Conservation (phyloP, 305 asterid genomes). For the Fraxinus angustifolia region DNA sequence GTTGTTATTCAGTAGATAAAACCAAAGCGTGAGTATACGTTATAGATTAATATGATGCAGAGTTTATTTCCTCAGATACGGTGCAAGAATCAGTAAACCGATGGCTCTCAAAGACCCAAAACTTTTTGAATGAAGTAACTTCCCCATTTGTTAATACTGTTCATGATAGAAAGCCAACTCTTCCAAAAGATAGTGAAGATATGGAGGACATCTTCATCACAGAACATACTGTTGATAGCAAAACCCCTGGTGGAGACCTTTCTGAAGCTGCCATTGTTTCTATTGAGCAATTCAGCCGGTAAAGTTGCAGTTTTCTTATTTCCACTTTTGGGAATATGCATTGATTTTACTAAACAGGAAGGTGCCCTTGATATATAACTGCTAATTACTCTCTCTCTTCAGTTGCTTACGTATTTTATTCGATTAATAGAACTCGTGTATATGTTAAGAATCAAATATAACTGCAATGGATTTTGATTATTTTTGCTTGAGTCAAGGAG, state of each 20-base stretch:
- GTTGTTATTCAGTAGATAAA: background rate
- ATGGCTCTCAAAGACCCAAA: slow-evolving; percentile 79
- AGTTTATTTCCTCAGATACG: slow-evolving; percentile 44
- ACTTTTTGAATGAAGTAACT: slow-evolving; percentile 61
- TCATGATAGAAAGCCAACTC: slow-evolving; percentile 44
- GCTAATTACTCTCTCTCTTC: background rate
- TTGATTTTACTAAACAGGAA: background rate
- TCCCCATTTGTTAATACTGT: slow-evolving; percentile 76
- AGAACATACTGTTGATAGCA: slow-evolving; percentile 72
- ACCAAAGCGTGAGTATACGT: background rate
- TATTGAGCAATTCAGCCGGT: slow-evolving; percentile 98
- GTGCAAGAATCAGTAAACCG: slow-evolving; percentile 72
- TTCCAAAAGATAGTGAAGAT: slow-evolving; percentile 43
- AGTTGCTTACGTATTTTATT: background rate
- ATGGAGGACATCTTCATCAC: slow-evolving; percentile 59
- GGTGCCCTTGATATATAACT: background rate
- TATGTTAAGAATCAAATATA: background rate
- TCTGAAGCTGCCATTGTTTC: slow-evolving; percentile 85
- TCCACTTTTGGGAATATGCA: background rate
- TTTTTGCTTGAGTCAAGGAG: background rate
- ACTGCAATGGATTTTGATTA: background rate
- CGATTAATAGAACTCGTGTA: background rate
- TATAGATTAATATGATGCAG: background rate
- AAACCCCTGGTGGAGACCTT: slow-evolving; percentile 68
- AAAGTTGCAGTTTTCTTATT: slow-evolving; percentile 22